Conservation (phyloP, 129 eudicot genomes). For the Arctium minus region DNA sequence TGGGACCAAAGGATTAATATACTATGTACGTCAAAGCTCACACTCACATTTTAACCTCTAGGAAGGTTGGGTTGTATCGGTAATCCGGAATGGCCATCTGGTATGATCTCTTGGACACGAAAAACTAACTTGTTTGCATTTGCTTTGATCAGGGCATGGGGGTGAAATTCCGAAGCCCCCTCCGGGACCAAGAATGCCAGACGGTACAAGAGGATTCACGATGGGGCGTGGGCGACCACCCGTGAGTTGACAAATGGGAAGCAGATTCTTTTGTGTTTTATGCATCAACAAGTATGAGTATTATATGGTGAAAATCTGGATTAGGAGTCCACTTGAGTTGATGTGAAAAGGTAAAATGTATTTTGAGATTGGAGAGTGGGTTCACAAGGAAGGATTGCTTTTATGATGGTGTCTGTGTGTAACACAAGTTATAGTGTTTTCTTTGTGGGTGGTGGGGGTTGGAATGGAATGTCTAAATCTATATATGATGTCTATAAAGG, state of each 20-base stretch:
- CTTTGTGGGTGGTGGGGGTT: background rate
- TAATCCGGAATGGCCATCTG: too few relatives aligned
- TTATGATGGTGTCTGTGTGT: slow-evolving; percentile 16
- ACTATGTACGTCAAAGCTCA: too few relatives aligned
- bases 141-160: slow-evolving; percentile 43
- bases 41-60: too few relatives aligned
- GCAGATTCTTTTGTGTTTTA: slow-evolving; percentile 10
- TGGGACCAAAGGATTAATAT: too few relatives aligned
- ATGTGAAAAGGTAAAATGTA: slow-evolving; percentile 14
- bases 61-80: too few relatives aligned
- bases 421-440: slow-evolving; percentile 19
- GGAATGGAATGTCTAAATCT: background rate
- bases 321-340: background rate
- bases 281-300: background rate
- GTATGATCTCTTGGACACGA: too few relatives aligned
- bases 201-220: slow-evolving; percentile 90
- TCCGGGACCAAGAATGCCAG: slow-evolving; percentile 98
- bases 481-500: background rate
- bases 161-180: slow-evolving; percentile 82
- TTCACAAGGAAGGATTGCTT: slow-evolving; percentile 4
- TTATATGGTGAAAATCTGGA: slow-evolving; percentile 8
- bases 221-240: slow-evolving; percentile 93
- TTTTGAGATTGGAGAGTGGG: background rate
- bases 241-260: slow-evolving; percentile 11
- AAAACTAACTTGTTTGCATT: background rate